phyloP scores from a whole-genome alignment of 2,329 filamentous ascomycete species.

The Fusarium sp. region DNA sequence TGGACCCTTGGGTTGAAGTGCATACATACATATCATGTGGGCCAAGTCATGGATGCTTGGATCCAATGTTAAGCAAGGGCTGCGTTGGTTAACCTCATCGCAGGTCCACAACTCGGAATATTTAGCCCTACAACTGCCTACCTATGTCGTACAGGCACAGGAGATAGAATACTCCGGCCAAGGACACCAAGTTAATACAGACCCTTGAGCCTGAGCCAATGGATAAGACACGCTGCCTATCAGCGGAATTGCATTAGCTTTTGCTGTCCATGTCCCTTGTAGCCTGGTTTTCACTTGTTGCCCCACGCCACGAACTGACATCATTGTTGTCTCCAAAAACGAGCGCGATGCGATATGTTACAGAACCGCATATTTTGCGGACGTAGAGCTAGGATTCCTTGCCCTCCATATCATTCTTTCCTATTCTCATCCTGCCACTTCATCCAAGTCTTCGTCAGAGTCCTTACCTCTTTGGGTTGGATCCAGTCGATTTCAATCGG shows the following conservation, averaged over 20 bases:
- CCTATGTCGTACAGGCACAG: background rate
- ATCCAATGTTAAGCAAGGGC: background rate
- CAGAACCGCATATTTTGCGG: background rate
- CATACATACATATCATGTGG: constrained; percentile 18
- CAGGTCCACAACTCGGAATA: constrained; percentile 22
- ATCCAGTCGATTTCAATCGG: background rate
- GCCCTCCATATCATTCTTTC: background rate
- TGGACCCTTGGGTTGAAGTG: constrained; percentile 22
- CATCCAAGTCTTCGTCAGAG: background rate
- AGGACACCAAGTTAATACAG: background rate
- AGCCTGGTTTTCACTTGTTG: background rate
- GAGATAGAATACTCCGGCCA: background rate
- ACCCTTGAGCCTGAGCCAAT: constrained; percentile 16
- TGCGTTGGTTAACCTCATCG: constrained; percentile 19
- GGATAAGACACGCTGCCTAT: constrained; percentile 5
- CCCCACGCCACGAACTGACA: constrained; percentile 31
- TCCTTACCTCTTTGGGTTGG: background rate
- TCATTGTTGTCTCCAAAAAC: constrained; percentile 22
- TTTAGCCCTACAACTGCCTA: background rate
- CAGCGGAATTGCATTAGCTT: constrained; percentile 11
- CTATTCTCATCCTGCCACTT: background rate
- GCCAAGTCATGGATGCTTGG: background rate
- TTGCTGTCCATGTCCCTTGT: constrained; percentile 1
- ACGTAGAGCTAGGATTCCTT: background rate
- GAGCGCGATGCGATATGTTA: background rate